phyloP scores from a whole-genome alignment of 495 filamentous ascomycete species.

The Elaphomyces granulatus region DNA sequence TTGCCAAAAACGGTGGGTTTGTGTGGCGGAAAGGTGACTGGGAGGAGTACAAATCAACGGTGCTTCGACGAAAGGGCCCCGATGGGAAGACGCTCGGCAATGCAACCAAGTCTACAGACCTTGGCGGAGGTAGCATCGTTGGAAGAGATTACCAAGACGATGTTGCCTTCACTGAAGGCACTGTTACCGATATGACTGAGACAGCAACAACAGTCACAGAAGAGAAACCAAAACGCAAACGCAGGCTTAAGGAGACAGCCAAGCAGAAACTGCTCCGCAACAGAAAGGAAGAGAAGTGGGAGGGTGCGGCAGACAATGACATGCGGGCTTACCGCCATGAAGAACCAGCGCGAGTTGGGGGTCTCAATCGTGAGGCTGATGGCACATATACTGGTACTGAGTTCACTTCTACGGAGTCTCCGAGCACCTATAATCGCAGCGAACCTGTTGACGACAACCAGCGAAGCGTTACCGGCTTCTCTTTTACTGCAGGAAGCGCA shows the following conservation, averaged over 20 bases:
- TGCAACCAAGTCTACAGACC: slow-evolving; percentile 63
- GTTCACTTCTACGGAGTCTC: slow-evolving; percentile 35
- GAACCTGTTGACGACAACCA: slow-evolving; percentile 8
- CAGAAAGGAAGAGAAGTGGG: slow-evolving; percentile 31
- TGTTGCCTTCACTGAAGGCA: too few relatives aligned
- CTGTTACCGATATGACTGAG: slow-evolving; percentile 35
- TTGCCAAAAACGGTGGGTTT: slow-evolving; percentile 92
- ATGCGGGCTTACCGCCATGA: slow-evolving; percentile 72
- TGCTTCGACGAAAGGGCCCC: slow-evolving; percentile 80
- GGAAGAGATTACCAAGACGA: slow-evolving; percentile 47
- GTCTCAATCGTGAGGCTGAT: slow-evolving; percentile 65
- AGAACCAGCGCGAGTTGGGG: slow-evolving; percentile 69
- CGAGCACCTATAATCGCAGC: slow-evolving; percentile 34
- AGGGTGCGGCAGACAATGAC: slow-evolving; percentile 52
- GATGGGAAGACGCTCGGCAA: slow-evolving; percentile 70
- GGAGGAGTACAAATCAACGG: slow-evolving; percentile 97
- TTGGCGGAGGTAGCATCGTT: slow-evolving; percentile 67
- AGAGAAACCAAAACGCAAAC: slow-evolving; percentile 24
- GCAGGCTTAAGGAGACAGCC: slow-evolving; percentile 23
- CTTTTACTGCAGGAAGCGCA: slow-evolving; percentile 39
- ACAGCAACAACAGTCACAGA: slow-evolving; percentile 28
- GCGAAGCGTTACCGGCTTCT: slow-evolving; percentile 28
- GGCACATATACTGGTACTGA: slow-evolving; percentile 55
- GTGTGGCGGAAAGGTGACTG: slow-evolving; percentile 72
- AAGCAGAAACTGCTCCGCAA: slow-evolving; percentile 27